phyloP scores from a whole-genome alignment of 257 asterid species.

The Vinca minor region DNA sequence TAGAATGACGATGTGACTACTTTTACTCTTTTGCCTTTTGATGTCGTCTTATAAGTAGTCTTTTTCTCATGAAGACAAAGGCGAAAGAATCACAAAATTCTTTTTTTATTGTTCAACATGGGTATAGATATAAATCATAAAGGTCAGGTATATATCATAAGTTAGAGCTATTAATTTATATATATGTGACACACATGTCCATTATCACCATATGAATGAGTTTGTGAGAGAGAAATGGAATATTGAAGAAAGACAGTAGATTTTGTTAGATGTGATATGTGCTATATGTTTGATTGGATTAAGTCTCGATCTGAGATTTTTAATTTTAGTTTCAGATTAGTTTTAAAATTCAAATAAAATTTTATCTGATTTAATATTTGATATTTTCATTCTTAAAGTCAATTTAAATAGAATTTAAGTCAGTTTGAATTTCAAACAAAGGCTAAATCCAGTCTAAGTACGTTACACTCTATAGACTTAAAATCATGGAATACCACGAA shows the following conservation, averaged over 20 bases:
- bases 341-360: no score
- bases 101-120: neutral
- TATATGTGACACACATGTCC: neutral
- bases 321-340: no score
- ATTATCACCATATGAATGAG: neutral
- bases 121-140: neutral
- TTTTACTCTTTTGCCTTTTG: no score
- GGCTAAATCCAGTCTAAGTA: no score
- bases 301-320: no score
- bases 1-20: no score
- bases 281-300: no score
- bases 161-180: neutral
- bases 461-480: no score
- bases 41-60: neutral
- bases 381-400: no score
- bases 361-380: no score
- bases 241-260: neutral
- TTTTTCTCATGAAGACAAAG: slow-evolving; percentile 11
- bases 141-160: neutral
- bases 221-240: slow-evolving; percentile 3
- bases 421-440: no score
- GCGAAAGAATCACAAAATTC: neutral
- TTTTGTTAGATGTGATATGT: slow-evolving; percentile 11
- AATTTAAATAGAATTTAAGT: no score
- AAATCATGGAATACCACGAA: slow-evolving; percentile 12